These are phyloP conservation scores for Lipomyces lipofer DNA, from an alignment of 805 yeast genomes.

Conservation along the genomic window DNA sequence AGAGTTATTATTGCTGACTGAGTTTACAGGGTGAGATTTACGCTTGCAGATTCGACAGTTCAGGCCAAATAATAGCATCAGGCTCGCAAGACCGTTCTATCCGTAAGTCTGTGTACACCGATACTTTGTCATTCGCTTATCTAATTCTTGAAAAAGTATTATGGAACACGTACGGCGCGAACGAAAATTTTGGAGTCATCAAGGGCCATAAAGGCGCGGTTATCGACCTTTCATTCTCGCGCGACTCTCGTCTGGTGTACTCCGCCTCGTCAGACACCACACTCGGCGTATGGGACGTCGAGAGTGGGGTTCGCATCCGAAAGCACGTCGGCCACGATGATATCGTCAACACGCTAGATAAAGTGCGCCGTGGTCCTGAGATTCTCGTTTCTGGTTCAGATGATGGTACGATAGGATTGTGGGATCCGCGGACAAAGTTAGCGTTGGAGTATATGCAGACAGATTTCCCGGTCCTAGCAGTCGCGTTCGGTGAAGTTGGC, in stretches of 20 bases:
- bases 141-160: constrained; percentile 35
- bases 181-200: constrained; percentile 48
- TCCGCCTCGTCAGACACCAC: constrained; percentile 64
- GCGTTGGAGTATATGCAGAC: constrained; percentile 46
- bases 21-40: constrained; percentile 49
- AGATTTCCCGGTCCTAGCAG: constrained; percentile 61
- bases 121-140: not conserved
- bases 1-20: not conserved
- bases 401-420: constrained; percentile 58
- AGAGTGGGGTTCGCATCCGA: constrained; percentile 55
- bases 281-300: constrained; percentile 61
- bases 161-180: constrained; percentile 48
- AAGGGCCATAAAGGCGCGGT: constrained; percentile 66
- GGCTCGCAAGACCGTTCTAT: constrained; percentile 55
- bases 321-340: constrained; percentile 55
- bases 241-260: constrained; percentile 46
- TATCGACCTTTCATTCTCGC: constrained; percentile 59
- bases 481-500: constrained; percentile 46
- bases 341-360: constrained; percentile 58
- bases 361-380: constrained; percentile 39
- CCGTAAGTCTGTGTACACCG: constrained; percentile 27
- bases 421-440: constrained; percentile 65
- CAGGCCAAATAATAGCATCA: constrained; percentile 58
- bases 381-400: constrained; percentile 60
- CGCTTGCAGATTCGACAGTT: constrained; percentile 51